phyloP scores from a whole-genome alignment of 345 rosid genomes.

The Eucalyptus regnans region DNA sequence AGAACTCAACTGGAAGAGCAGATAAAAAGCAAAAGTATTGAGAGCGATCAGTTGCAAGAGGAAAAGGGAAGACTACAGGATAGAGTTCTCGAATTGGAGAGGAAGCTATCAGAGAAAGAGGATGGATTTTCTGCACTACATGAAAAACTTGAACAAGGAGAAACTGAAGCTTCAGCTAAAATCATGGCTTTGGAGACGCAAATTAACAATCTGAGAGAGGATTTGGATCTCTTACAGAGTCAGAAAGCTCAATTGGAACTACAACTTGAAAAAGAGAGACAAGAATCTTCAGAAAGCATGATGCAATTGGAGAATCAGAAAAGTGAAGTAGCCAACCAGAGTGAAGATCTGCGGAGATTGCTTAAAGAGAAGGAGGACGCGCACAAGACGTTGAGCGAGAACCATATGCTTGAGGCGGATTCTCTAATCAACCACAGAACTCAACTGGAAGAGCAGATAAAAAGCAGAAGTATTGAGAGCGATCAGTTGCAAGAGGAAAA shows the following conservation, averaged over 20 bases:
- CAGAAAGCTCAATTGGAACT: constrained; percentile 25
- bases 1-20: constrained; percentile 36
- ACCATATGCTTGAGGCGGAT: constrained; percentile 20
- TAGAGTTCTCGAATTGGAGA: constrained; percentile 21
- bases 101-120: constrained; percentile 16
- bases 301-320: constrained; percentile 28
- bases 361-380: constrained; percentile 29
- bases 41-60: constrained; percentile 17
- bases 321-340: constrained; percentile 12
- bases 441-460: constrained; percentile 31
- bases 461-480: constrained; percentile 16
- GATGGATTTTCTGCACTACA: constrained; percentile 11
- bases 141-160: background rate
- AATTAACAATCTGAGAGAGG: constrained; percentile 30
- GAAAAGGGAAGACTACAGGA: constrained; percentile 14
- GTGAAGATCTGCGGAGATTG: constrained; percentile 34
- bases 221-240: constrained; percentile 29
- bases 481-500: constrained; percentile 18
- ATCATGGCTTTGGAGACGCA: constrained; percentile 22
- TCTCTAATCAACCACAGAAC: constrained; percentile 30
- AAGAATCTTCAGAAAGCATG: constrained; percentile 26
- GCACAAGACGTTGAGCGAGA: constrained; percentile 23
- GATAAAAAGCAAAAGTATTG: constrained; percentile 15
- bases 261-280: constrained; percentile 42
- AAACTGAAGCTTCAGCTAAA: constrained; percentile 21